Evolutionary conservation across 306 rosid species (phyloP), one percentile per base, ranked within the genome.

Genomic region (Leucaena leucocephala): DNA sequence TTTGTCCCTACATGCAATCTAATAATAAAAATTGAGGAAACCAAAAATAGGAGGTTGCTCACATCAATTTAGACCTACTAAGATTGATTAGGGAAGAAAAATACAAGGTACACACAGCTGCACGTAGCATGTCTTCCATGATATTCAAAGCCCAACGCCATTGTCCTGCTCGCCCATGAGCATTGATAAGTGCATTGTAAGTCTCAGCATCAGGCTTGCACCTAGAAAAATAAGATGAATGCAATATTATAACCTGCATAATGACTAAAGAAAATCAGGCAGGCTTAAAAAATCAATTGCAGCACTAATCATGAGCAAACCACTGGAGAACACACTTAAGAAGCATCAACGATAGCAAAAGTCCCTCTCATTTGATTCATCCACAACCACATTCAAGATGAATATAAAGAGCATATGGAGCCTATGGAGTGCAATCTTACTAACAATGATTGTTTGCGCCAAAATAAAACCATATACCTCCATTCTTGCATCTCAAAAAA

Each of bases 61-160:
- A 83, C 88, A 87, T 77, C 84, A 86, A 88, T 67, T 61, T 63
- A 74, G 81, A 84, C 82, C 80, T 81, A 85, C 84, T 78, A 89
- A 88, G 79, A 88, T 61, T 85, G 86, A 84, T 68, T 48, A 91
- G 88, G 87, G 78, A 87, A 87, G 89, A 88, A 86, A 85, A 86
- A 86, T 88, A 86, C 84, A 80, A 67, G 87, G 87, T 94, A 94
- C 98, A 88, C 91, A 94, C 98, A 94, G 98, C 97, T 74, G 93
- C 93, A 83, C 95, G 90, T 50, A 94, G 85, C 98, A 94, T 94
- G 89, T 87, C 97, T 6, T 94, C 97, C 98, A 94, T 91, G 85
- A 94, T 90, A 88, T 91, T 92, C 93, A 80, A 84, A 45, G 98
- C 97, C 98, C 98, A 94, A 75, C 97, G 97, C 95, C 95, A 92